Evolutionary conservation across 106 monocot genomes (phyloP), one percentile per base, ranked within the genome.

Genomic region (Narthecium ossifragum): DNA sequence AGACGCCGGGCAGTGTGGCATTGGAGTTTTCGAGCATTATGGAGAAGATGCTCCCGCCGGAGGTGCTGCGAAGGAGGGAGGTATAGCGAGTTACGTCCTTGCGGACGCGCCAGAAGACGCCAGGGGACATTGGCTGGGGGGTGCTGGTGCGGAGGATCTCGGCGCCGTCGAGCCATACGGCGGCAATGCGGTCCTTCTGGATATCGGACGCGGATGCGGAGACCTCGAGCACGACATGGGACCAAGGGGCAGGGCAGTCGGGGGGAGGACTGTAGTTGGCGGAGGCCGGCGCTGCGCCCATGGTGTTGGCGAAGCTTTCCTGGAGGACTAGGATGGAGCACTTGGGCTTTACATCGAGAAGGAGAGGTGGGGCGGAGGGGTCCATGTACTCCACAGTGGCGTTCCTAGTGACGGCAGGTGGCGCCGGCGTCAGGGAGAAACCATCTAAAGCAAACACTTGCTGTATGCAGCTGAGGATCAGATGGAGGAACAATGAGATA

Each of bases 91-190:
- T 77, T 20, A 84, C 28, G 54, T 84, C 84, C 51, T 84, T 84
- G 32, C 57, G 68, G 18, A 79, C 63, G 26, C 28, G 55, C 84
- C 84, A 84, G 71, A 55, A 57, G 24, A 84, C 68, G 17, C 68
- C 71, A 9, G 68, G 34, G 37, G 55, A 47, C 8, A 51, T 47
- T 22, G 78, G 38, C 51, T 60, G 67, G 15, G 84, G 75, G 24
- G 84, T 84, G 40, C 68, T 68, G 72, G 82, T 77, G 26, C 82
- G 69, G 18, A 82, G 73, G 26, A 82, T 15, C 66, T 82, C 82
- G 17, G 64, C 77, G 43, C 73, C 73, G 25, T 70, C 61, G 50
- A 82, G 17, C 82, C 82, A 82, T 15, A 82, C 55, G 27, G 82
- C 77, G 34, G 77, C 82, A 36, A 73, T 71, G 58, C 75, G 75